Percentiles rank a stretch among this genome's conserved stretches.
These are phyloP conservation scores for Diddensiella santjacobensis DNA, from an alignment of 805 yeast species.

Conservation along the genomic window DNA sequence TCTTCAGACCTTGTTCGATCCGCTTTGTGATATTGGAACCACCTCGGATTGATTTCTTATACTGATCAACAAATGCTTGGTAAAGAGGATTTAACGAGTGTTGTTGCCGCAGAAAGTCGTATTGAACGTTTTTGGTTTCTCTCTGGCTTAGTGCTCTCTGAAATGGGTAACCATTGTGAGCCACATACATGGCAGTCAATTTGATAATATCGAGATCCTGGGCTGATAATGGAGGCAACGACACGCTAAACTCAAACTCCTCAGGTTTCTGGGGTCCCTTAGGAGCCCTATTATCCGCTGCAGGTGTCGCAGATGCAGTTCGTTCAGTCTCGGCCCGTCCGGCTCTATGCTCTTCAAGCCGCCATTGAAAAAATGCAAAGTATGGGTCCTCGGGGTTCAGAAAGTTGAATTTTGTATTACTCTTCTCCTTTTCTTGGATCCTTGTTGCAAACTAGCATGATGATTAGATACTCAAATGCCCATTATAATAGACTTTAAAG, in stretches of 20 bases:
- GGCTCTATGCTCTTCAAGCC: slow-evolving; percentile 36
- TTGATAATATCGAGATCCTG: slow-evolving; percentile 68
- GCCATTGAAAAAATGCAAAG: slow-evolving; percentile 53
- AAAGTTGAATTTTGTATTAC: slow-evolving; percentile 60
- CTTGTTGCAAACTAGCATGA: slow-evolving; percentile 57
- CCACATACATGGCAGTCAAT: slow-evolving; percentile 65
- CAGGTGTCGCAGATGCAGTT: slow-evolving; percentile 7
- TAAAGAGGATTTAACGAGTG: slow-evolving; percentile 63
- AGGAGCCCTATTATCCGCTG: slow-evolving; percentile 8
- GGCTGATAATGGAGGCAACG: slow-evolving; percentile 45
- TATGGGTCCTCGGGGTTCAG: slow-evolving; percentile 51
- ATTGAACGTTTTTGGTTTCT: slow-evolving; percentile 44
- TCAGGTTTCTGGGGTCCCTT: slow-evolving; percentile 28
- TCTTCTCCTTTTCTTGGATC: slow-evolving; percentile 44
- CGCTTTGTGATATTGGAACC: slow-evolving; percentile 23
- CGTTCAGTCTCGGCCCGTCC: slow-evolving; percentile 22
- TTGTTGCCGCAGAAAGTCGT: slow-evolving; percentile 56
- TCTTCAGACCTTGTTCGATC: slow-evolving; percentile 30
- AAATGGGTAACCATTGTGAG: slow-evolving; percentile 52
- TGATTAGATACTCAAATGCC: too few species aligned
- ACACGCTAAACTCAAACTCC: slow-evolving; percentile 30
- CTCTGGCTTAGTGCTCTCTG: slow-evolving; percentile 37
- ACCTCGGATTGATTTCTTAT: slow-evolving; percentile 38
- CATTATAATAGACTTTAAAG: too few species aligned
- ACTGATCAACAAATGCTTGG: slow-evolving; percentile 51